These are phyloP conservation scores for Parasitella parasitica DNA, from an alignment of 371 early-diverging fungal genomes.

Conservation along the genomic window DNA sequence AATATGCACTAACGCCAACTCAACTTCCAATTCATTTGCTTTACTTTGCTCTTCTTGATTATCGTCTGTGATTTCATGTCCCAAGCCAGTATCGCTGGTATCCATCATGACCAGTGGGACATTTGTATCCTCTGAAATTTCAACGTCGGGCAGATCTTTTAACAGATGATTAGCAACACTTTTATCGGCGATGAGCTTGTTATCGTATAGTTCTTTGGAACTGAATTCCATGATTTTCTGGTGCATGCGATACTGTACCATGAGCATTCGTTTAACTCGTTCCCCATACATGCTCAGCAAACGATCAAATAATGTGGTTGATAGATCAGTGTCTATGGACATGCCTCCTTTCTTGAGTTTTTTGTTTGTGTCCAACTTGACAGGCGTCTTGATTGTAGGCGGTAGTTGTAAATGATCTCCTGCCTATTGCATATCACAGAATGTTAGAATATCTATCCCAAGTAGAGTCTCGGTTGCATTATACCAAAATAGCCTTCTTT, in stretches of 20 bases:
- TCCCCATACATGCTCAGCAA: conserved; percentile 60
- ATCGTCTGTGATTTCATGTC: conserved; percentile 51
- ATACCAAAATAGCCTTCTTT: conserved; percentile 74
- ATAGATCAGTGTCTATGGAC: conserved; percentile 32
- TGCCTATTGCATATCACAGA: conserved; percentile 41
- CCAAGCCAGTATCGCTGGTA: conserved; percentile 69
- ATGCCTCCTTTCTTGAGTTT: conserved; percentile 18
- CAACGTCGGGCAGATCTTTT: conserved; percentile 60
- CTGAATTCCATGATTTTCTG: conserved; percentile 79
- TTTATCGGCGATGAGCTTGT: conserved; percentile 63
- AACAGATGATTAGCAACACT: conserved; percentile 70
- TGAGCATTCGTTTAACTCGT: conserved; percentile 65
- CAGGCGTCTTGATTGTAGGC: conserved; percentile 71
- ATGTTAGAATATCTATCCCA: background rate
- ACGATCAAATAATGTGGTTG: conserved; percentile 72
- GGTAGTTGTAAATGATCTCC: conserved; percentile 96
- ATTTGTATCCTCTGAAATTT: conserved; percentile 55
- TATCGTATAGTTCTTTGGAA: conserved; percentile 62
- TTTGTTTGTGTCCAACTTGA: conserved; percentile 2
- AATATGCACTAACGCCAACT: conserved; percentile 64
- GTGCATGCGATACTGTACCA: conserved; percentile 91
- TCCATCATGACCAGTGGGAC: conserved; percentile 73
- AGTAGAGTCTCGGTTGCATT: no score
- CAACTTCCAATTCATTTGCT: conserved; percentile 77
- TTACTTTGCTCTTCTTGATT: conserved; percentile 61